Evolutionary conservation across 176 grass and related monocot genomes (phyloP), one percentile per base, ranked within the genome.

Genomic region (Rhynchospora breviuscula): DNA sequence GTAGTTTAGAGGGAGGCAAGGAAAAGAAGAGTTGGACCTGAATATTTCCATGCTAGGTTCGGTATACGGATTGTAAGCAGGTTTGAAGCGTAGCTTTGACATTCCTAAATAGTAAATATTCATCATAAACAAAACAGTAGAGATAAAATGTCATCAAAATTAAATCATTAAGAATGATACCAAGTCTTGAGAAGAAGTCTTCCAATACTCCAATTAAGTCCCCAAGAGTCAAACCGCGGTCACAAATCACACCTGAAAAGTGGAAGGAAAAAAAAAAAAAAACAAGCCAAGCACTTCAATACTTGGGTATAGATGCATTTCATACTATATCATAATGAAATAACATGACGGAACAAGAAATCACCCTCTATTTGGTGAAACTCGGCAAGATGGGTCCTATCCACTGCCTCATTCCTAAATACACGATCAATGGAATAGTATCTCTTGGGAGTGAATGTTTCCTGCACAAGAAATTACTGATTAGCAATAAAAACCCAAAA

Each of bases 31-130:
- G 1, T n/a, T 63, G 57, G 84, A 93, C 96, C 96, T 88, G 87
- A 99, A 99, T 63, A 99, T 95, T 81, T 99, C 96, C 91, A 99
- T 99, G 86, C 93, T 95, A 52, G 93, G 96, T 84, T 95, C 96
- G 78, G 93, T 93, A 79, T 99, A 99, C 0, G 96, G 96, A 69
- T 99, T 99, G 85, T 95, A 99, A 62, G 96, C 93, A 86, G 96
- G 96, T 79, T 99, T 99, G 91, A 99, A 99, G 8, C 91, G 91
- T 70, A 99, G 83, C 77, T 99, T 91, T 66, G 93, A 83, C 93
- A 99, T 88, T 26, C 96, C 96, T 99, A 85, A 4, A 40, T 40
- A 40, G 56, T 78, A 6, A 71, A 57, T 23, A 78, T 78, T 8
- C 54, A 35, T 9, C 51, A 31, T 44, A 87, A 81, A 35, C 21